phyloP scores from a whole-genome alignment of 805 yeast species.

The Metschnikowia bowlesiae region DNA sequence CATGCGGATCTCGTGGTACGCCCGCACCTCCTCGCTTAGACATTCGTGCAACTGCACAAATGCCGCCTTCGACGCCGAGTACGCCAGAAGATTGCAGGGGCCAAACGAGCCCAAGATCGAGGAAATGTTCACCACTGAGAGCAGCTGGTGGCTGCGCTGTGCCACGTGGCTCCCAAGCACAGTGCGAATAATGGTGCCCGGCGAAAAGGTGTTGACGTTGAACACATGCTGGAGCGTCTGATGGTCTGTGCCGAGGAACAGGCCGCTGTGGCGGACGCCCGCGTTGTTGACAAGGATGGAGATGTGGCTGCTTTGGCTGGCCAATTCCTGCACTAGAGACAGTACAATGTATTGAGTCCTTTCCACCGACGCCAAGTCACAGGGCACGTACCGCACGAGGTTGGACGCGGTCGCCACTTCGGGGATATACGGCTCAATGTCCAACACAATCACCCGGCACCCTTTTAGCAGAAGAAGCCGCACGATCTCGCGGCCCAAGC shows the following conservation, averaged over 20 bases:
- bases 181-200: conserved; percentile 21
- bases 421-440: conserved; percentile 14
- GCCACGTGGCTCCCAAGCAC: conserved; percentile 21
- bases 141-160: conserved; percentile 4
- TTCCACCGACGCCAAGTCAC: conserved; percentile 22
- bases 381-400: conserved; percentile 19
- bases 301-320: conserved; percentile 10
- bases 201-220: conserved; percentile 31
- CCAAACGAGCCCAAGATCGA: conserved; percentile 48
- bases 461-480: conserved; percentile 15
- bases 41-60: conserved; percentile 43
- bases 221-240: conserved; percentile 23
- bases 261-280: conserved; percentile 39
- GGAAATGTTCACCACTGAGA: conserved; percentile 41
- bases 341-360: conserved; percentile 15
- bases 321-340: conserved; percentile 7
- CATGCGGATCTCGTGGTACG: conserved; percentile 23
- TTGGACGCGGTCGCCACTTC: conserved; percentile 6
- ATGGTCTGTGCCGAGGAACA: conserved; percentile 22
- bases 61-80: conserved; percentile 49
- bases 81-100: conserved; percentile 44
- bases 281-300: conserved; percentile 46
- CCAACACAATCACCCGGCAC: conserved; percentile 29
- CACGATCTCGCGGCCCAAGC: conserved; percentile 45
- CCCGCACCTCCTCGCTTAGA: conserved; percentile 34